Evolutionary conservation across 345 rosid genomes (phyloP).

Genomic region (Euclidium syriacum): DNA sequence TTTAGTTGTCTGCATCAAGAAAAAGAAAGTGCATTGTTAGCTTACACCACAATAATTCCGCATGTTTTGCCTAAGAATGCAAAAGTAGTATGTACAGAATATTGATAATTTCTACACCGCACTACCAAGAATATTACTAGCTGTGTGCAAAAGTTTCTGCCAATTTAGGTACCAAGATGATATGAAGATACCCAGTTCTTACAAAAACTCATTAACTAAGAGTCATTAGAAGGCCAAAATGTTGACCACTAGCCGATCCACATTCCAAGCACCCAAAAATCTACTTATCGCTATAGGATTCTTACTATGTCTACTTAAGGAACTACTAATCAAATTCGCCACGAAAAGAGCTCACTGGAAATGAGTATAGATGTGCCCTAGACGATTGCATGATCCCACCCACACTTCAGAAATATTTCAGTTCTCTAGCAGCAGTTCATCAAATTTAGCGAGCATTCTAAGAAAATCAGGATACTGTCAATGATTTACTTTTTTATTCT

Average conservation of each 20-base stretch:
- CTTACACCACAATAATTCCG: background rate
- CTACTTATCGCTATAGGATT: background rate
- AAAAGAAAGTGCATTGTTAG: background rate
- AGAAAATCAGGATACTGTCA: conserved; percentile 2
- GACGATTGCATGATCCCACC: background rate
- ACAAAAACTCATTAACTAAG: background rate
- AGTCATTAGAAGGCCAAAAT: background rate
- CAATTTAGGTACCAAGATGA: conserved; percentile 1
- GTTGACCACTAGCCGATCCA: background rate
- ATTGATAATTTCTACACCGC: conserved; percentile 1
- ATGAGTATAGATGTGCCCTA: background rate
- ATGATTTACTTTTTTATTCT: background rate
- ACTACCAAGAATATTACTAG: background rate
- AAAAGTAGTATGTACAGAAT: background rate
- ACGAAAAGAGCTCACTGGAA: conserved; percentile 2
- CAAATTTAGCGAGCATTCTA: background rate
- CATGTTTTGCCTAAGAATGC: conserved; percentile 4
- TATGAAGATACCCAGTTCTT: conserved; percentile 2
- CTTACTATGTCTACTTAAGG: background rate
- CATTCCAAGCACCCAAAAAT: background rate
- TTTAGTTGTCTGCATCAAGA: conserved; percentile 72
- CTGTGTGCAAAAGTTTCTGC: conserved; percentile 3
- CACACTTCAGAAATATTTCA: background rate
- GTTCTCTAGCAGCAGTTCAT: conserved; percentile 5
- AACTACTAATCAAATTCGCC: background rate